A percentile compares a stretch with the other conserved stretches of the same genome.
Conservation (phyloP, 2,329 filamentous ascomycete species). For the Geosmithia putterillii region DNA sequence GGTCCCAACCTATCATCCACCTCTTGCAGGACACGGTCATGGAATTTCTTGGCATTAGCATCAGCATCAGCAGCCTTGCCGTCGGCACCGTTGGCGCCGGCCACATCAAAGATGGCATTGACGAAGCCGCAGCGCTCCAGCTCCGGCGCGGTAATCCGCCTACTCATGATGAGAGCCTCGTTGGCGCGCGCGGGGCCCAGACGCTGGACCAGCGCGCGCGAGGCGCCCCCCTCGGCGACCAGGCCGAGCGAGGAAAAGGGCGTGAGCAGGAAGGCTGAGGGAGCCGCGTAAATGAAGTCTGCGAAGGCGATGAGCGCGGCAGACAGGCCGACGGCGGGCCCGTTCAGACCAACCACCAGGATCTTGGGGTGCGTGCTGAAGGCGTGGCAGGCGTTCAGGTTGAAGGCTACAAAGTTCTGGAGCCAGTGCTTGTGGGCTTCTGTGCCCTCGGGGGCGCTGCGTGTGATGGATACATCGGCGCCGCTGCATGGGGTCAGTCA, state of each 20-base stretch:
- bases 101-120: conserved; percentile 62
- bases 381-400: conserved; percentile 78
- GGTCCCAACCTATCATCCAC: conserved; percentile 69
- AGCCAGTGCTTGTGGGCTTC: conserved; percentile 45
- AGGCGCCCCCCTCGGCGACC: conserved; percentile 78
- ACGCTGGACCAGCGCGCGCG: conserved; percentile 63
- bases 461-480: conserved; percentile 58
- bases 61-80: no score
- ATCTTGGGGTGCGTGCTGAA: conserved; percentile 94
- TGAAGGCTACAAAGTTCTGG: conserved; percentile 64
- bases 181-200: conserved; percentile 75
- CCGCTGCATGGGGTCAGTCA: conserved; percentile 38
- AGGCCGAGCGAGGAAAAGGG: conserved; percentile 86
- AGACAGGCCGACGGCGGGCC: conserved; percentile 77
- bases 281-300: conserved; percentile 85
- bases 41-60: no score
- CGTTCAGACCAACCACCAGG: conserved; percentile 82
- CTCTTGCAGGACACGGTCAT: conserved; percentile 60
- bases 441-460: conserved; percentile 22
- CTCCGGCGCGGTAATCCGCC: conserved; percentile 60
- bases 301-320: conserved; percentile 73
- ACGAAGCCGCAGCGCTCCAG: conserved; percentile 69
- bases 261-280: conserved; percentile 74
- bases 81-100: conserved; percentile 48
- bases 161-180: conserved; percentile 87